Evolutionary conservation across 2,329 filamentous ascomycete genomes (phyloP).

Genomic region (Colletotrichum theobromicola): DNA sequence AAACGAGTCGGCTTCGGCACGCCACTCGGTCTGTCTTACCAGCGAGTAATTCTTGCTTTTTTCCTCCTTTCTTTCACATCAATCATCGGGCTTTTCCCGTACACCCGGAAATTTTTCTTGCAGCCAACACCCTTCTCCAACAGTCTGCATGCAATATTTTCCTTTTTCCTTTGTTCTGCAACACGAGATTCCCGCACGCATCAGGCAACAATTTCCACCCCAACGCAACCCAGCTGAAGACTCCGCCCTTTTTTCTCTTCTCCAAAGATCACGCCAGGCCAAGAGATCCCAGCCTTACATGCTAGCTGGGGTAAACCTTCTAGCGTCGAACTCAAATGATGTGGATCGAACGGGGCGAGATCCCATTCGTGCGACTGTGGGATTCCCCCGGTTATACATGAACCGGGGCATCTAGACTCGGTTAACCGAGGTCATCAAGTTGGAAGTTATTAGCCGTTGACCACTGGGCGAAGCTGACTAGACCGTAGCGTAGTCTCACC

Average conservation of each 20-base stretch:
- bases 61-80: not conserved
- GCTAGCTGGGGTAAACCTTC: not conserved
- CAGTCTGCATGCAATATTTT: not conserved
- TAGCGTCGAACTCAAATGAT: not conserved
- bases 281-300: not conserved
- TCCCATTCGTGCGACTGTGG: conserved; percentile 3
- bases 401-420: not conserved
- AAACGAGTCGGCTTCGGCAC: not conserved
- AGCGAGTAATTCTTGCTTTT: not conserved
- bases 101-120: not conserved
- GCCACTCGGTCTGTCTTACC: not conserved
- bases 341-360: not conserved
- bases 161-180: not conserved
- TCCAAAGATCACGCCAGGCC: not conserved
- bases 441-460: not conserved
- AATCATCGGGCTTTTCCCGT: not conserved
- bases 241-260: not conserved
- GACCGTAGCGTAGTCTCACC: conserved; percentile 4
- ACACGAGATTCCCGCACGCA: not conserved
- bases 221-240: not conserved
- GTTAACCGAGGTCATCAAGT: not conserved
- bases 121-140: not conserved
- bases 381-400: not conserved
- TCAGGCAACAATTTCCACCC: not conserved
- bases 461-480: not conserved